Conservation (phyloP, 108 stramenopile species). For the Seminavis robusta region DNA sequence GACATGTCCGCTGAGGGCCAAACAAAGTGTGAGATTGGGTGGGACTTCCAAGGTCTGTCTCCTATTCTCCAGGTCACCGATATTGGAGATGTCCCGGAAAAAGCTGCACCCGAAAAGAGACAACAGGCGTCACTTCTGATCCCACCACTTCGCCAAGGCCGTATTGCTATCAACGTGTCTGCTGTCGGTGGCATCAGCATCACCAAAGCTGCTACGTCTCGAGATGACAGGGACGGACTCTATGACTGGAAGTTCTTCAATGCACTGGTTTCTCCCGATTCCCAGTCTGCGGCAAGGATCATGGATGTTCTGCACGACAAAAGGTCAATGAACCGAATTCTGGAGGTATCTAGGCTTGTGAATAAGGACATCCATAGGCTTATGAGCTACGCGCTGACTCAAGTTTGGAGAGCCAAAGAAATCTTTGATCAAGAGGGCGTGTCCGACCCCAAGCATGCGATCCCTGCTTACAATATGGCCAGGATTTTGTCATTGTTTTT, state of each 20-base stretch:
- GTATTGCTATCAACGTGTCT: slow-evolving; percentile 76
- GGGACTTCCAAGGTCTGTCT: slow-evolving; percentile 85
- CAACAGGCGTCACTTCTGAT: slow-evolving; percentile 73
- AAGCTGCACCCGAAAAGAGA: slow-evolving; percentile 71
- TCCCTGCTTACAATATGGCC: slow-evolving; percentile 65
- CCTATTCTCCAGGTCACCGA: slow-evolving; percentile 78
- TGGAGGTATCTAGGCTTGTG: slow-evolving; percentile 72
- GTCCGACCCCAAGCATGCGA: slow-evolving; percentile 71
- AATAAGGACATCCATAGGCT: slow-evolving; percentile 68
- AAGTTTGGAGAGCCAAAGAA: slow-evolving; percentile 83
- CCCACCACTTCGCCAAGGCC: slow-evolving; percentile 76
- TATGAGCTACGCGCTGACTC: slow-evolving; percentile 45
- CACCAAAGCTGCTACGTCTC: slow-evolving; percentile 70
- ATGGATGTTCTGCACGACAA: slow-evolving; percentile 83
- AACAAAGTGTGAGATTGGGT: slow-evolving; percentile 73
- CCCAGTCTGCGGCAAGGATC: slow-evolving; percentile 59
- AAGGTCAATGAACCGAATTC: slow-evolving; percentile 70
- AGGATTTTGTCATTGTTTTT: slow-evolving; percentile 69
- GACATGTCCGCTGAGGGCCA: slow-evolving; percentile 84
- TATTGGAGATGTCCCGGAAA: slow-evolving; percentile 62
- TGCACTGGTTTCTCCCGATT: slow-evolving; percentile 82
- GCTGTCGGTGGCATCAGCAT: slow-evolving; percentile 83
- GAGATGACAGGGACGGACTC: slow-evolving; percentile 77
- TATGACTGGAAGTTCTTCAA: slow-evolving; percentile 92
- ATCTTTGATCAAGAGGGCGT: slow-evolving; percentile 81